Base-by-base conservation (phyloP, 2,329 filamentous ascomycete genomes). In the Dryadomyces quercivorus region DNA sequence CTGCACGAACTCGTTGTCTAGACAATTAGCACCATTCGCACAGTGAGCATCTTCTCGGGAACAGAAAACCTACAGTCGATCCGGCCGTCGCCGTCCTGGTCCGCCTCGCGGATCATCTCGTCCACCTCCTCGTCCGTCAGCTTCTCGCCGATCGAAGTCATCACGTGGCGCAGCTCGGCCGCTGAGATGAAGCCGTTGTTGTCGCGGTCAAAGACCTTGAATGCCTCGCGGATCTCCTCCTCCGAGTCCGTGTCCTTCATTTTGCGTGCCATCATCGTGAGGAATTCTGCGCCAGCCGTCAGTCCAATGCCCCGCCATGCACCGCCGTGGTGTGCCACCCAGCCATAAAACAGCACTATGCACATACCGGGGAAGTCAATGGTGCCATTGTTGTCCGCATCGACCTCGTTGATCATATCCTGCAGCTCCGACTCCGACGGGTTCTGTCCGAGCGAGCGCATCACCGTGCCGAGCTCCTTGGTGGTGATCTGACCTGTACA, bases 181-280 rank as follows among this genome's bases (percentile, higher is more conserved):
- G 88, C 88, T 26, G 88, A 93, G 70, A 93, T 93, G 73, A 91
- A 93, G 54, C 88, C 88, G 72, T 93, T 93, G 77, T 92, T 93
- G 66, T 93, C 88, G 64, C 88, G 87, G 68, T 93, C 88, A 65
- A 93, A 93, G 55, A 86, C 82, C 78, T 91, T 91, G 81, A 92
- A 92, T 15, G 87, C 87, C 70, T 92, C 88, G 64, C 88, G 82
- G 63, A 93, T 93, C 70, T 93, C 88, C 73, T 93, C 88, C 72
- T 93, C 88, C 50, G 87, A 92, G 67, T 93, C 88, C 62, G 88
- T 93, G 65, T 92, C 88, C 78, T 92, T 92, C 88, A 93, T 93
- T 76, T 93, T 93, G 66, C 88, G 82, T 57, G 88, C 88, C 88
- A 93, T 93, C 88, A 93, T 93, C 60, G 88, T 93, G 58, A 93